A percentile compares a stretch with the other conserved stretches of the same genome.
Evolutionary conservation across 768 basidiomycete genomes (phyloP).

Genomic region (Omphalotus guepiniiformis): DNA sequence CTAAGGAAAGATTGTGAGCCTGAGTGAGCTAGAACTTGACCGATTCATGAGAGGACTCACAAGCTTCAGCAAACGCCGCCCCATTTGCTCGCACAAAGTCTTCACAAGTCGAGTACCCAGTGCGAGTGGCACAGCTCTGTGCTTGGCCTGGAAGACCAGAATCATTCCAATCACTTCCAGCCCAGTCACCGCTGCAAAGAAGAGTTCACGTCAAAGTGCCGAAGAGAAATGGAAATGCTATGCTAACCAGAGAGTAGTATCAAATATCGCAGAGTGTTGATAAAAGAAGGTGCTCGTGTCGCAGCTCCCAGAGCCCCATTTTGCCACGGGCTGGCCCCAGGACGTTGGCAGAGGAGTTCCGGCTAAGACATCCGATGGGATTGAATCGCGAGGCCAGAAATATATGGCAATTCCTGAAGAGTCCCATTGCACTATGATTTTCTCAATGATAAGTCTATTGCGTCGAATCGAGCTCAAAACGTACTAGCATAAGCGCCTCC

Average conservation of each 20-base stretch:
- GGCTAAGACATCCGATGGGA: conserved; percentile 75
- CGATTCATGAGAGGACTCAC: conserved; percentile 42
- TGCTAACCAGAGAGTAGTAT: conserved; percentile 80
- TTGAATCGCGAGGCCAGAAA: conserved; percentile 73
- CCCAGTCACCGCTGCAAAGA: conserved; percentile 78
- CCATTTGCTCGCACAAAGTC: conserved; percentile 75
- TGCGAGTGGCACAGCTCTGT: conserved; percentile 79
- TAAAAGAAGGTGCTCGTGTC: conserved; percentile 77
- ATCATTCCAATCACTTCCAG: conserved; percentile 68
- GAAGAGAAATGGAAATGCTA: neutral
- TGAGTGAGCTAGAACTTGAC: conserved; percentile 7
- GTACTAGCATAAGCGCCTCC: conserved; percentile 90
- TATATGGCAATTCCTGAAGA: conserved; percentile 69
- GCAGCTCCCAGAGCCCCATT: conserved; percentile 74
- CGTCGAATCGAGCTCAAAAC: conserved; percentile 24
- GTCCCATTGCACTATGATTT: conserved; percentile 67
- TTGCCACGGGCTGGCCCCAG: conserved; percentile 79
- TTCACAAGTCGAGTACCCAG: conserved; percentile 78
- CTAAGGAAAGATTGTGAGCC: conserved; percentile 37
- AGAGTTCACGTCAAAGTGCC: too few species aligned
- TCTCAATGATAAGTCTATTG: conserved; percentile 11
- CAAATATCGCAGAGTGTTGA: conserved; percentile 74
- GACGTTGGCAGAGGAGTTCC: conserved; percentile 65
- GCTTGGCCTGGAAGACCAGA: conserved; percentile 81
- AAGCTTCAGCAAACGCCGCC: conserved; percentile 67